These are phyloP conservation scores for Fusarium euwallaceae DNA, from an alignment of 2,329 filamentous ascomycete genomes.

Conservation along the genomic window DNA sequence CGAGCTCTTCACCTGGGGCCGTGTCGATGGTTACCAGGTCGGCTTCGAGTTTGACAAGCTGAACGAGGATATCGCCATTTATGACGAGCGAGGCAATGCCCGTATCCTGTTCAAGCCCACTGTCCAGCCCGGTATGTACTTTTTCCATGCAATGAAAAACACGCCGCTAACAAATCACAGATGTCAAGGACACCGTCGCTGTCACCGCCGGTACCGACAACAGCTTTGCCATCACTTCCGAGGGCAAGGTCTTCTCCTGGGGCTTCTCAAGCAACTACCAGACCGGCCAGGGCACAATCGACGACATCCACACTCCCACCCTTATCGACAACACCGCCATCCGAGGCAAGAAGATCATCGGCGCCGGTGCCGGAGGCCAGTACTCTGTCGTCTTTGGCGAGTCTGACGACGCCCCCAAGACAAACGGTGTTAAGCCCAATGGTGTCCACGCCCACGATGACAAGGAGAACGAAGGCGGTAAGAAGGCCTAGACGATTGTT, in stretches of 20 bases:
- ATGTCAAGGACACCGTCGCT: slow-evolving; percentile 64
- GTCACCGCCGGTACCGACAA: slow-evolving; percentile 79
- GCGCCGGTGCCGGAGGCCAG: slow-evolving; percentile 89
- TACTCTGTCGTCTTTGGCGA: slow-evolving; percentile 75
- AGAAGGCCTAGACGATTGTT: slow-evolving; percentile 25
- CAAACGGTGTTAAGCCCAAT: slow-evolving; percentile 49
- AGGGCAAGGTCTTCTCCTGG: slow-evolving; percentile 83
- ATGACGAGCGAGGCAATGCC: slow-evolving; percentile 71
- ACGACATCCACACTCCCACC: slow-evolving; percentile 83
- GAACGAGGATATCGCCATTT: slow-evolving; percentile 66
- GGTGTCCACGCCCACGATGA: slow-evolving; percentile 32
- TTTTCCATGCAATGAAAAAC: neutral
- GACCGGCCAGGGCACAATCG: slow-evolving; percentile 81
- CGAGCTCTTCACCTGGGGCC: slow-evolving; percentile 71
- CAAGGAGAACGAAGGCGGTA: slow-evolving; percentile 30
- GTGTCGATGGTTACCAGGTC: slow-evolving; percentile 65
- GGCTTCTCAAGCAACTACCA: slow-evolving; percentile 86
- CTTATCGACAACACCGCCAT: slow-evolving; percentile 88
- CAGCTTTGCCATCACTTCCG: slow-evolving; percentile 76
- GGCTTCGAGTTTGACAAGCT: slow-evolving; percentile 69
- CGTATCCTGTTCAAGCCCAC: slow-evolving; percentile 71
- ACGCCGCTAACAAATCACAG: slow-evolving; percentile 42
- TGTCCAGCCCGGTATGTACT: slow-evolving; percentile 58
- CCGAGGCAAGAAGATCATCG: slow-evolving; percentile 78
- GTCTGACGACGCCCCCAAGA: slow-evolving; percentile 47